Percentiles rank a stretch among this genome's conserved stretches.
These are phyloP conservation scores for Toxoplasma gondii DNA, from an alignment of 169 alveolate species.

Conservation along the genomic window DNA sequence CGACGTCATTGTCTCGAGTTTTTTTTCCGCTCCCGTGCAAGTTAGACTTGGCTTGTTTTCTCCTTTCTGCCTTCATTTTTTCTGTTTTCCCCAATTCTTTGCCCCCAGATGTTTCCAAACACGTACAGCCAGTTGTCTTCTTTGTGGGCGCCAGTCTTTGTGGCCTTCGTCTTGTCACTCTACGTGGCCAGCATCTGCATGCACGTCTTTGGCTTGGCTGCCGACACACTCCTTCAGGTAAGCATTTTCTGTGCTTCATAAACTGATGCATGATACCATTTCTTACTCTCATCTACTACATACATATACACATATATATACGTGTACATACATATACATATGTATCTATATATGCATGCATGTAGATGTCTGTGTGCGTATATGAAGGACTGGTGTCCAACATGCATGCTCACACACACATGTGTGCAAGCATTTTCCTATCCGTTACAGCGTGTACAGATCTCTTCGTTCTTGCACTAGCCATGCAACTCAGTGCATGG, in stretches of 20 bases:
- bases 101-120: constrained; percentile 27
- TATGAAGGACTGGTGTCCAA: too few species aligned
- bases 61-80: too few species aligned
- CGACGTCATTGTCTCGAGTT: too few species aligned
- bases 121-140: constrained; percentile 28
- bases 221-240: constrained; percentile 43
- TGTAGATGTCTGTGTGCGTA: too few species aligned
- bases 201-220: constrained; percentile 39
- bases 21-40: not conserved
- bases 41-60: not conserved
- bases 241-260: not conserved
- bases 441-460: too few species aligned
- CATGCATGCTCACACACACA: too few species aligned
- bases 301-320: not conserved
- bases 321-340: not conserved
- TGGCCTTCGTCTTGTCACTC: constrained; percentile 9
- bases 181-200: constrained; percentile 45
- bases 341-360: not conserved
- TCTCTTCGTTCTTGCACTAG: too few species aligned
- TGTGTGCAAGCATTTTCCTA: too few species aligned
- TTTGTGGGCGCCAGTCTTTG: constrained; percentile 1
- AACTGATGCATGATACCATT: not conserved
- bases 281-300: not conserved
- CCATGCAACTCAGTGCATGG: too few species aligned
- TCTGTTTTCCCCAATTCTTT: not conserved